Conservation (phyloP, 306 rosid genomes). For the Lathyrus tuberosus region DNA sequence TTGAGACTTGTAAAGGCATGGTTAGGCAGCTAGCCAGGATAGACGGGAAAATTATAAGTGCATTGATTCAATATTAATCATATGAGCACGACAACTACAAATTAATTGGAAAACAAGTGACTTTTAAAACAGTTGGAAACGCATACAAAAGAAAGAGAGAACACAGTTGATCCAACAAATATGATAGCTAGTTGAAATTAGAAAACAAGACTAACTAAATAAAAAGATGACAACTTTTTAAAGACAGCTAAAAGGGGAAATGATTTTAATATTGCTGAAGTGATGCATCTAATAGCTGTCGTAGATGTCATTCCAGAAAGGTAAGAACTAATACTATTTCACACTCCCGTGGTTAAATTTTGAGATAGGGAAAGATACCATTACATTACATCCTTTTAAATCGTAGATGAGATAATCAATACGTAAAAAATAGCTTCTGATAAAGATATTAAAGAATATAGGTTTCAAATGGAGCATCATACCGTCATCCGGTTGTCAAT, state of each 20-base stretch:
- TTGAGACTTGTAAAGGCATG: constrained; percentile 18
- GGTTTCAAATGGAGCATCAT: constrained; percentile 35
- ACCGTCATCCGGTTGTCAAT: constrained; percentile 99
- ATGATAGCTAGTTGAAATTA: constrained; percentile 3
- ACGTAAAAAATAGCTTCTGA: not conserved
- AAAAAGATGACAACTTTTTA: not conserved
- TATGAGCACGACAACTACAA: constrained; percentile 13
- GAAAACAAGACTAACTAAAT: constrained; percentile 21
- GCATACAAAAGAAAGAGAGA: constrained; percentile 6
- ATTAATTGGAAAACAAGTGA: constrained; percentile 16
- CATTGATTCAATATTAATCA: not conserved
- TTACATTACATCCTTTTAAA: constrained; percentile 35
- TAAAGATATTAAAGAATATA: constrained; percentile 27
- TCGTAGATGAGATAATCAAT: constrained; percentile 20
- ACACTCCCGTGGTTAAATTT: constrained; percentile 15
- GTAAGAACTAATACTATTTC: constrained; percentile 14
- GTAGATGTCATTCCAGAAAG: constrained; percentile 30
- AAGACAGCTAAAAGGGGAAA: constrained; percentile 10
- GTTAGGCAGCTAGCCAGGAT: not conserved
- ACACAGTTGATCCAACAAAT: constrained; percentile 21
- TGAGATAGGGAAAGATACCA: constrained; percentile 20
- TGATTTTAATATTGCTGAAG: constrained; percentile 25
- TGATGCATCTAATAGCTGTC: constrained; percentile 14
- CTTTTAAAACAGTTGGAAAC: not conserved
- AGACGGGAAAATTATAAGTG: constrained; percentile 18